Base-by-base conservation (phyloP, 2,329 filamentous ascomycete species). In the Pseudodiploospora longispora region DNA sequence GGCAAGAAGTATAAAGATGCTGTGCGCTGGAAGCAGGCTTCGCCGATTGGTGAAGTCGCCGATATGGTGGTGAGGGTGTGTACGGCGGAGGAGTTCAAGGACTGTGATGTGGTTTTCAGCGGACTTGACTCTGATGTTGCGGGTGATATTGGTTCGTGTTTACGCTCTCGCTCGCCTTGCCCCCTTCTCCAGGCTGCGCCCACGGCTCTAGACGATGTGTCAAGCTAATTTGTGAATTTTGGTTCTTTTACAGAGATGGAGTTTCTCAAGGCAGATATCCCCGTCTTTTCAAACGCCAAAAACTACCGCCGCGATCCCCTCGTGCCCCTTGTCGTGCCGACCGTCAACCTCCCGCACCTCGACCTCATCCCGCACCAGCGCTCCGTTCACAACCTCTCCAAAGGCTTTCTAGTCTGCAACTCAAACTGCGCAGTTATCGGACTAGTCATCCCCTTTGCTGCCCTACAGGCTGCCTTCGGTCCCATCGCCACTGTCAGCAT, bases 401-500 rank as follows among this genome's bases (percentile, higher is more conserved):
- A 86, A 67, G 93, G 93, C 27, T 95, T 97, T 71, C 71, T 97
- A 33, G 88, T 96, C 48, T 97, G 91, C 77, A 97, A 97, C 72
- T 95, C 88, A 52, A 97, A 97, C 71, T 98, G 93, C 69, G 91
- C 91, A 45, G 91, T 96, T 59, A 95, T 97, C 57, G 91, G 91
- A 39, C 80, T 97, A 47, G 91, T 96, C 49, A 94, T 95, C 51
- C 93, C 93, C 27, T 91, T 96, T 60, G 89, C 89, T 8, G 91
- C 91, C 10, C 79, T 97, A 32, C 86, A 95, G 64, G 79, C 83
- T 42, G 82, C 79, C 56, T 95, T 97, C 58, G 93, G 91, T 37
- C 82, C 83, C 56, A 85, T 95, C 54, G 84, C 87, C 49, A 65
- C 69, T 55, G 80, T 81, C 55, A 80, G 74, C 53, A 87, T 97